Conservation (phyloP, 306 rosid species). For the Hippophae tibetana region DNA sequence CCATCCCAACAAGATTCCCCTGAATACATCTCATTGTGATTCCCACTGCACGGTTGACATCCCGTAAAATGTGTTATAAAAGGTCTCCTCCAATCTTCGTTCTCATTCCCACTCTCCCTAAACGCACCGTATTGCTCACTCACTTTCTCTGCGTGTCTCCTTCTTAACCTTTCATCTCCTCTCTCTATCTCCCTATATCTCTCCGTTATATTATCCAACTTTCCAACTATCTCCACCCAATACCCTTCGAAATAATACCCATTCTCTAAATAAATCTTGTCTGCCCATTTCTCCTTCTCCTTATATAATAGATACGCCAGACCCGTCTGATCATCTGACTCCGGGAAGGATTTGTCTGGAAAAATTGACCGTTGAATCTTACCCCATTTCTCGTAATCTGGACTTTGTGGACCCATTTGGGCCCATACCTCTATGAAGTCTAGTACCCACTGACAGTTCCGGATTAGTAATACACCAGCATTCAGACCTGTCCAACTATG, state of each 20-base stretch:
- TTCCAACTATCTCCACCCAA: conserved; percentile 21
- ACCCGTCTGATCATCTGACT: conserved; percentile 32
- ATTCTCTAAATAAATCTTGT: conserved; percentile 24
- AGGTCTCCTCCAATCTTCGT: conserved; percentile 19
- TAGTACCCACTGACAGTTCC: conserved; percentile 48
- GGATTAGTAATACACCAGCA: conserved; percentile 18
- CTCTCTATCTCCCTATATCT: conserved; percentile 22
- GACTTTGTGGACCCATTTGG: conserved; percentile 28
- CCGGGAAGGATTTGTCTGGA: conserved; percentile 25
- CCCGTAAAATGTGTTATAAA: conserved; percentile 48
- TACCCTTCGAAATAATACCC: conserved; percentile 25
- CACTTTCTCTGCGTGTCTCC: conserved; percentile 35
- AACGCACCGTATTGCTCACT: conserved; percentile 13
- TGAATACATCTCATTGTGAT: conserved; percentile 27
- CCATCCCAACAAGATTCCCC: conserved; percentile 32
- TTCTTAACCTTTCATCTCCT: conserved; percentile 5
- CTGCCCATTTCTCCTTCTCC: conserved; percentile 18
- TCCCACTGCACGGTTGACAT: conserved; percentile 45
- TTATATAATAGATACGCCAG: conserved; percentile 21
- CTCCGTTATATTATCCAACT: conserved; percentile 4
- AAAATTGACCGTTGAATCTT: not conserved
- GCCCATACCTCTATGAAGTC: conserved; percentile 35
- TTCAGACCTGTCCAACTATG: conserved; percentile 43
- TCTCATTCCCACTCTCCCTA: conserved; percentile 15
- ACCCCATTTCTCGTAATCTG: conserved; percentile 30